A percentile compares a stretch with the other conserved stretches of the same genome.
Conservation (phyloP, 2,329 filamentous ascomycete species). For the Myriangium duriaei region DNA sequence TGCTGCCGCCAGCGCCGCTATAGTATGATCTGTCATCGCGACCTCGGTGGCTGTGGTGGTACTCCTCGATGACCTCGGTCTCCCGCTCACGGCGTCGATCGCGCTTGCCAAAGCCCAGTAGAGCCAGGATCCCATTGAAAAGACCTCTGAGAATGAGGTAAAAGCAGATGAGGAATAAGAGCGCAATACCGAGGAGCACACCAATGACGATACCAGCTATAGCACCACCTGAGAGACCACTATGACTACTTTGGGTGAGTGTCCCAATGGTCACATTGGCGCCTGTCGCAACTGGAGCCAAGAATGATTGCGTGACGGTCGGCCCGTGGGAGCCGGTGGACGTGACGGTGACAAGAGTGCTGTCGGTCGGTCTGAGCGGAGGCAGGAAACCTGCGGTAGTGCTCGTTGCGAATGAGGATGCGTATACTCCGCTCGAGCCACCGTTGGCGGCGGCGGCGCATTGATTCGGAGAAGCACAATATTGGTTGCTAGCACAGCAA, state of each 20-base stretch:
- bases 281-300: constrained; percentile 41
- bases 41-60: constrained; percentile 42
- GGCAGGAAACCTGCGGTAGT: constrained; percentile 38
- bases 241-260: constrained; percentile 15
- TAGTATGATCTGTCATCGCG: constrained; percentile 37
- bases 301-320: constrained; percentile 37
- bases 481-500: constrained; percentile 60
- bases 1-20: constrained; percentile 21
- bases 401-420: constrained; percentile 40
- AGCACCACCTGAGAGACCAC: constrained; percentile 52
- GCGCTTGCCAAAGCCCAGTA: constrained; percentile 46
- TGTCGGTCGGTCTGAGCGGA: constrained; percentile 39
- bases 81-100: constrained; percentile 40
- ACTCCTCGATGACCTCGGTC: constrained; percentile 50
- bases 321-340: constrained; percentile 29
- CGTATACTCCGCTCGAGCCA: constrained; percentile 26
- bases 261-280: constrained; percentile 30
- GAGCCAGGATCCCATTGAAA: constrained; percentile 41
- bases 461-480: constrained; percentile 47
- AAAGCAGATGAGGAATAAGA: constrained; percentile 60
- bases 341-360: constrained; percentile 41
- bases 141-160: constrained; percentile 52
- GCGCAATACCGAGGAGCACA: constrained; percentile 50
- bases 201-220: constrained; percentile 75
- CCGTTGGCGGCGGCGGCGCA: constrained; percentile 45